Base-by-base conservation (phyloP, 2,329 filamentous ascomycete genomes). In the Fusarium tuaranense region DNA sequence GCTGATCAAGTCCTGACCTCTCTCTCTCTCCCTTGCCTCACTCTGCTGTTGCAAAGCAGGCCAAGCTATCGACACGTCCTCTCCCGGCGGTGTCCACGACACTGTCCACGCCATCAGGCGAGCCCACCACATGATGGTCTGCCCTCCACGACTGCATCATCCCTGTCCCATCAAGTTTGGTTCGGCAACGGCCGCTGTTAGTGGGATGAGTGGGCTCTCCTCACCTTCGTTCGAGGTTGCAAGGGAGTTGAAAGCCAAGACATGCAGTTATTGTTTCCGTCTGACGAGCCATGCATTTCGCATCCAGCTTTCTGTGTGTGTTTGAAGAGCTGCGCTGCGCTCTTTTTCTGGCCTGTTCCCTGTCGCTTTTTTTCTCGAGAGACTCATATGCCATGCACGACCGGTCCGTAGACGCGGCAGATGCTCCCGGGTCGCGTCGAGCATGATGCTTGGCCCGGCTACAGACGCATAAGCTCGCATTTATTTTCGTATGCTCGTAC, bases 171-270 rank as follows among this genome's bases (percentile, higher is more conserved):
- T 74, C 69, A 75, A 41, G 55, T 73, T 55, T 75, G 59, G 72
- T 74, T 74, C 72, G 72, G 72, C 72, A 74, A 57, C 66, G 72
- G 72, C 72, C 72, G 72, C 66, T 57, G 36, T 70, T 75, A 75
- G 69, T 74, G 69, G 72, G 41, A 73, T 73, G 72, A 75, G 72
- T 67, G 66, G 51, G 62, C 27, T 34, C 60, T 34, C 60, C 57
- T 38, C 61, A 62, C 53, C 39, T 30, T 39, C 55, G 71, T 62
- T 72, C 62, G 72, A 74, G 68, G 62, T 69, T 36, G 68, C 69
- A 62, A 65, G 71, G 51, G 27, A 13, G 13, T 6, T 10, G 13
- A 32, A 12, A 32, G 64, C 68, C 51, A 58, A 58, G 66, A 59
- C 53, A 67, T 36, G 46, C 58, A 65, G 63, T 70, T 63, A 32